Base-by-base conservation (phyloP, 345 rosid genomes). In the Triadica sebifera region DNA sequence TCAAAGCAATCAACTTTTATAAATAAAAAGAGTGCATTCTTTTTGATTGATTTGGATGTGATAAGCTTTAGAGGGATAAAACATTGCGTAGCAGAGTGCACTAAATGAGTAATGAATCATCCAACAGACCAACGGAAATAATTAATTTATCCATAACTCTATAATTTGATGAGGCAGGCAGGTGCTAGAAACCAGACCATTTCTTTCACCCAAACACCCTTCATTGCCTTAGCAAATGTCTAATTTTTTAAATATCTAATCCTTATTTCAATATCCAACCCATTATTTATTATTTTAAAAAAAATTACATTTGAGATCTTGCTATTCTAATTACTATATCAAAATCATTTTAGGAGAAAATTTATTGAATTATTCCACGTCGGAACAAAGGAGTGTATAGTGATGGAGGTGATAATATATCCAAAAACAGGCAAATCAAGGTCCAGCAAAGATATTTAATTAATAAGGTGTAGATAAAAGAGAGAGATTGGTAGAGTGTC, bases 401-500 rank as follows among this genome's bases (percentile, higher is more conserved):
- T 29, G 34, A 29, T 29, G 2, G 34, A 29, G 34, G 34, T 29
- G 34, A 29, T 29, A 29, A n/a, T 29, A 29, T 1, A 29, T 29
- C 34, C 34, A 43, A 43, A 16, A 59, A 71, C 3, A 3, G 2
- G 15, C 9, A n/a, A 50, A 20, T 38, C 52, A 22, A n/a, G 39
- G 16, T 55, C 29, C 61, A 49, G 57, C 8, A 10, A 29, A 55
- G 25, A 12, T 17, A 25, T 29, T 29, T 29, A 29, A 29, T 13
- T 29, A 60, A 29, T 29, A 72, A 15, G 34, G 15, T 9, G n/a
- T 50, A 68, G 61, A 64, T 53, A 61, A 46, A 76, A 34, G 12
- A 56, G 77, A 34, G 12, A 56, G 77, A 74, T 43, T 29, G 86
- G 81, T 74, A 63, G 74, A 60, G 29, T 51, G 81, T 83, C 83